Conservation (phyloP, 2,329 filamentous ascomycete species). For the Talaromyces sp. region DNA sequence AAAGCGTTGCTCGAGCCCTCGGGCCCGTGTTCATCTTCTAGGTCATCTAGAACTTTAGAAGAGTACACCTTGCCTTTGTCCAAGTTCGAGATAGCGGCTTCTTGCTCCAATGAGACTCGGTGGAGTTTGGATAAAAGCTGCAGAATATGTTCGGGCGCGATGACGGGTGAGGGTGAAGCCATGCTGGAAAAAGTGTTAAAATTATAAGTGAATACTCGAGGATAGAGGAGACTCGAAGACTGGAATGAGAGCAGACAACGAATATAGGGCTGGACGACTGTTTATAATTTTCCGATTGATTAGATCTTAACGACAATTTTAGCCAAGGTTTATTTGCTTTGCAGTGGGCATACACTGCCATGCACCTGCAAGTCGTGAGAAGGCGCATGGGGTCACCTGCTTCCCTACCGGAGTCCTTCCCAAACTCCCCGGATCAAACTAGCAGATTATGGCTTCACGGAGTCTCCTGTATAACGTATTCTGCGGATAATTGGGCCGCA, state of each 20-base stretch:
- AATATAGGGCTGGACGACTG: too few species aligned
- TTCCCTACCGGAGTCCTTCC: not conserved
- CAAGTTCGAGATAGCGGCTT: slow-evolving; percentile 21
- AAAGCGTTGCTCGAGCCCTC: slow-evolving; percentile 19
- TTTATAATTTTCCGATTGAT: too few species aligned
- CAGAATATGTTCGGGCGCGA: slow-evolving; percentile 23
- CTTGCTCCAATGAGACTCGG: slow-evolving; percentile 22
- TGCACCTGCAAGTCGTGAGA: not conserved
- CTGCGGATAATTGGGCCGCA: too few species aligned
- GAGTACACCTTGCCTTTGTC: slow-evolving; percentile 23
- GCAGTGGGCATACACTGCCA: not conserved
- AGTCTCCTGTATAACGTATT: too few species aligned
- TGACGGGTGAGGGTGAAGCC: not conserved
- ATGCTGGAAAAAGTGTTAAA: not conserved
- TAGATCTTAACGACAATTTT: too few species aligned
- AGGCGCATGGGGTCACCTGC: not conserved
- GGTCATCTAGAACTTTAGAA: slow-evolving; percentile 19
- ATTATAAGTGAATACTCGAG: too few species aligned
- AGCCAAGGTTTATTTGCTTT: too few species aligned
- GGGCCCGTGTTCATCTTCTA: slow-evolving; percentile 12
- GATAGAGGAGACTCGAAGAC: not conserved
- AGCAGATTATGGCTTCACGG: too few species aligned
- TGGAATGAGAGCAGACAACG: too few species aligned
- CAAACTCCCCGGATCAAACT: not conserved
- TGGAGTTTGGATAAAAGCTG: slow-evolving; percentile 24